Percentiles rank a stretch among this genome's conserved stretches.
These are phyloP conservation scores for Leptodontidium sp. DNA, from an alignment of 2,329 filamentous ascomycete species.

Conservation along the genomic window DNA sequence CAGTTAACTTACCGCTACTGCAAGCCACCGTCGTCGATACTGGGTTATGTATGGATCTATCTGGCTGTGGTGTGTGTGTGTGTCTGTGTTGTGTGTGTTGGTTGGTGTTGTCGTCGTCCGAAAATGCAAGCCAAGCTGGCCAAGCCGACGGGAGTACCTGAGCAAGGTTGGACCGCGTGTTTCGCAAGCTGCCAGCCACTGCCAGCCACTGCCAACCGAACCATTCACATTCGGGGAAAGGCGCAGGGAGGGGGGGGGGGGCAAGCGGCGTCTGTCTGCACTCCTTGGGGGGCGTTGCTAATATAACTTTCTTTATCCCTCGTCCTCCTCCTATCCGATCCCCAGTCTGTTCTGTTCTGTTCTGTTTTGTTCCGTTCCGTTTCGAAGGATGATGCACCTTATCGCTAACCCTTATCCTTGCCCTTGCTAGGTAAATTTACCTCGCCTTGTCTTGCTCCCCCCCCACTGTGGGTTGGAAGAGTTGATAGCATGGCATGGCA, in stretches of 20 bases:
- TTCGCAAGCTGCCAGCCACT: background rate
- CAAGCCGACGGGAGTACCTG: constrained; percentile 1
- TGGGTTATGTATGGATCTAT: background rate
- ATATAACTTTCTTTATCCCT: constrained; percentile 9
- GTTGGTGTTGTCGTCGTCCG: constrained; percentile 1
- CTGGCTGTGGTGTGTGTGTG: background rate
- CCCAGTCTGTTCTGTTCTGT: background rate
- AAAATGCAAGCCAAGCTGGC: background rate
- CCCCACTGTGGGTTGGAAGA: background rate
- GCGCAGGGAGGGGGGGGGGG: background rate
- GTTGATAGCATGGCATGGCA: background rate
- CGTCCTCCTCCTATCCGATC: background rate
- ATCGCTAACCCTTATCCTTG: constrained; percentile 4
- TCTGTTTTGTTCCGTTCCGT: background rate
- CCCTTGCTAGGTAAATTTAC: background rate
- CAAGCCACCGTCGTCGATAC: constrained; percentile 18
- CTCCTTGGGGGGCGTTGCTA: constrained; percentile 10
- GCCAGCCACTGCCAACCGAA: background rate
- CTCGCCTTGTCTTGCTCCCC: too few species aligned
- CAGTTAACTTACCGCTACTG: constrained; percentile 5
- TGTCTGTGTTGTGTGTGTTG: too few species aligned
- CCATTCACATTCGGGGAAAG: background rate
- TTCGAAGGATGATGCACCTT: constrained; percentile 20
- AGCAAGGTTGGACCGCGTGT: constrained; percentile 23
- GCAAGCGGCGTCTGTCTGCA: background rate